These are phyloP conservation scores for Beauveria caledonica DNA, from an alignment of 2,329 filamentous ascomycete species.

Conservation along the genomic window DNA sequence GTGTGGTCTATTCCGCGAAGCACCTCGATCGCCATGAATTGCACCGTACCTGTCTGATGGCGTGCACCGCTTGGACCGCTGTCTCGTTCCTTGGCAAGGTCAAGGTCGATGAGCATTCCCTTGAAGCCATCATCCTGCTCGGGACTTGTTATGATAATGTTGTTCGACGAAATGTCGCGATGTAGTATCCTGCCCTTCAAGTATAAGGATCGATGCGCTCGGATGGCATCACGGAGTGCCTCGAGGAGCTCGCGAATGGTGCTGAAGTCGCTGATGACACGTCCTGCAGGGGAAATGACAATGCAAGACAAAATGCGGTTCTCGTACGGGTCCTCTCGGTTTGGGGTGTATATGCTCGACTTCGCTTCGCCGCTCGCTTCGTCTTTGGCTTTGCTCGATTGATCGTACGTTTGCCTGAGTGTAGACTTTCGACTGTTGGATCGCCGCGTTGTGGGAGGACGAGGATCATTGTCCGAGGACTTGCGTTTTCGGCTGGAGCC, in stretches of 20 bases:
- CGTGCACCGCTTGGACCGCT: not conserved
- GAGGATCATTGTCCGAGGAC: slow-evolving; percentile 7
- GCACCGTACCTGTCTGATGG: slow-evolving; percentile 4
- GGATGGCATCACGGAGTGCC: slow-evolving; percentile 26
- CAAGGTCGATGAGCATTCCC: slow-evolving; percentile 16
- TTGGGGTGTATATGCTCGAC: slow-evolving; percentile 10
- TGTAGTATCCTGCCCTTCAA: slow-evolving; percentile 26
- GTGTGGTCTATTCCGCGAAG: too few relatives aligned
- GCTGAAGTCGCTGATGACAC: slow-evolving; percentile 17
- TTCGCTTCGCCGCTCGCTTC: slow-evolving; percentile 3
- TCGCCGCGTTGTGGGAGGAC: slow-evolving; percentile 8
- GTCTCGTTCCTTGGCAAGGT: slow-evolving; percentile 11
- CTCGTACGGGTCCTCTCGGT: slow-evolving; percentile 11
- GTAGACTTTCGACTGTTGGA: slow-evolving; percentile 12
- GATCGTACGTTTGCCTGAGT: not conserved
- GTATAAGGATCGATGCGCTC: slow-evolving; percentile 28
- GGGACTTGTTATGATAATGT: slow-evolving; percentile 27
- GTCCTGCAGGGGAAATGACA: slow-evolving; percentile 13
- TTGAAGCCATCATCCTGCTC: slow-evolving; percentile 14
- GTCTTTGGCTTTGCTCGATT: slow-evolving; percentile 1
- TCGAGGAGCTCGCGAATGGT: slow-evolving; percentile 25
- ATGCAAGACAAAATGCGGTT: slow-evolving; percentile 13
- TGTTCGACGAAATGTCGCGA: slow-evolving; percentile 28
- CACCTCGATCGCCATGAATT: not conserved
- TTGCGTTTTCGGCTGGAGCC: slow-evolving; percentile 9